phyloP scores from a whole-genome alignment of 106 monocot species.

The Triglochin maritima region DNA sequence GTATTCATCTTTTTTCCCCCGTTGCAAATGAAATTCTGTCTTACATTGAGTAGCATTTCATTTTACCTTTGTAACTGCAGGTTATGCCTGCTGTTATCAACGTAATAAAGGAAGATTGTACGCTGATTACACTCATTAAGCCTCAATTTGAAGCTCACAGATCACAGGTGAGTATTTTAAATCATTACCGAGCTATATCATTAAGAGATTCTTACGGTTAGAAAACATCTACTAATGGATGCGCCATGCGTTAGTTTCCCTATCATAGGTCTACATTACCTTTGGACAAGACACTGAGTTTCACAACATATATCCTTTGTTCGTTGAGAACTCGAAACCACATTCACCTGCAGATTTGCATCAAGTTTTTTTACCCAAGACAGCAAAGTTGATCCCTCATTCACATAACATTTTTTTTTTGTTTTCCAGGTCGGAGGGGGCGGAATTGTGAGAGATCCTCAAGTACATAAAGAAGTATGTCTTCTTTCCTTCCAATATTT shows the following conservation, averaged over 20 bases:
- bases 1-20: too few species aligned
- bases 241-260: too few species aligned
- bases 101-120: slow-evolving; percentile 76
- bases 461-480: slow-evolving; percentile 82
- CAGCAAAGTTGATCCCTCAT: too few species aligned
- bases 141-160: slow-evolving; percentile 97
- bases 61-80: slow-evolving; percentile 20
- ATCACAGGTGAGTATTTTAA: slow-evolving; percentile 49
- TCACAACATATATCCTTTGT: too few species aligned
- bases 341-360: too few species aligned
- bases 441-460: slow-evolving; percentile 93
- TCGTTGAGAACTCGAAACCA: too few species aligned
- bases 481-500: neutral
- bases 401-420: neutral
- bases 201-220: too few species aligned
- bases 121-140: slow-evolving; percentile 76
- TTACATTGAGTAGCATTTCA: too few species aligned
- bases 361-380: neutral
- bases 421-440: slow-evolving; percentile 74
- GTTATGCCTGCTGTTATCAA: slow-evolving; percentile 91
- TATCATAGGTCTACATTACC: too few species aligned
- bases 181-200: neutral
- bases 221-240: too few species aligned
- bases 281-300: too few species aligned
- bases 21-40: too few species aligned